Conservation (phyloP, 1,284 basidiomycete species). For the Taiwanofungus camphoratus region DNA sequence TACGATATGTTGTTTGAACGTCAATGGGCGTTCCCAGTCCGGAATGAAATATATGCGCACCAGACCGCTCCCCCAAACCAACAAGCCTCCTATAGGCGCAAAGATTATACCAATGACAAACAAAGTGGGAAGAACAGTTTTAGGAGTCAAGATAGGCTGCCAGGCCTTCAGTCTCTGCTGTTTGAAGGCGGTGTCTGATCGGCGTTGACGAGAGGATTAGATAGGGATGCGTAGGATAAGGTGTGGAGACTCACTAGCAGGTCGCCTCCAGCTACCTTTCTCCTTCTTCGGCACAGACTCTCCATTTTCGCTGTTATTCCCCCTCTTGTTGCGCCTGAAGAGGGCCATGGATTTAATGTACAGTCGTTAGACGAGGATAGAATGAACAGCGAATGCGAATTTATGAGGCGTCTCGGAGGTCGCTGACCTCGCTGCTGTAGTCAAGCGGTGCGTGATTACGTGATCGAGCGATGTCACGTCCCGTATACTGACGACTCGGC, state of each 20-base stretch:
- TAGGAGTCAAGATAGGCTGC: conserved; percentile 98
- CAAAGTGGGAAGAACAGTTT: conserved; percentile 93
- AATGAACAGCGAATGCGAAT: background rate
- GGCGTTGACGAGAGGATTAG: conserved; percentile 4
- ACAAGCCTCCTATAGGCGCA: conserved; percentile 91
- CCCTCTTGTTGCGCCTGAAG: conserved; percentile 31
- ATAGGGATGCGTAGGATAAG: background rate
- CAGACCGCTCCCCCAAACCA: conserved; percentile 83
- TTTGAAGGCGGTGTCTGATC: conserved; percentile 92
- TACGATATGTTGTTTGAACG: conserved; percentile 23
- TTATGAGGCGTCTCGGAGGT: background rate
- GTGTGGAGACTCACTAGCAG: conserved; percentile 67
- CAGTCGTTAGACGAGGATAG: conserved; percentile 2
- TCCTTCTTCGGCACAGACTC: conserved; percentile 56
- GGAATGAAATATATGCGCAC: conserved; percentile 30
- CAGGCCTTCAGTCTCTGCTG: conserved; percentile 99
- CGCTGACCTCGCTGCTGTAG: background rate
- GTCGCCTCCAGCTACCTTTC: conserved; percentile 82
- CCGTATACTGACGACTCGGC: too few relatives aligned
- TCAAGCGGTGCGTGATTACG: conserved; percentile 3
- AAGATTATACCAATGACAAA: conserved; percentile 95
- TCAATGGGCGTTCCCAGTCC: background rate
- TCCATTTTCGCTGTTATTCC: conserved; percentile 18
- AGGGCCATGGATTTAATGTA: conserved; percentile 29
- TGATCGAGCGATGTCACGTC: background rate